These are phyloP conservation scores for Leishmania mexicana DNA, from an alignment of 208 protist genomes.

Conservation along the genomic window DNA sequence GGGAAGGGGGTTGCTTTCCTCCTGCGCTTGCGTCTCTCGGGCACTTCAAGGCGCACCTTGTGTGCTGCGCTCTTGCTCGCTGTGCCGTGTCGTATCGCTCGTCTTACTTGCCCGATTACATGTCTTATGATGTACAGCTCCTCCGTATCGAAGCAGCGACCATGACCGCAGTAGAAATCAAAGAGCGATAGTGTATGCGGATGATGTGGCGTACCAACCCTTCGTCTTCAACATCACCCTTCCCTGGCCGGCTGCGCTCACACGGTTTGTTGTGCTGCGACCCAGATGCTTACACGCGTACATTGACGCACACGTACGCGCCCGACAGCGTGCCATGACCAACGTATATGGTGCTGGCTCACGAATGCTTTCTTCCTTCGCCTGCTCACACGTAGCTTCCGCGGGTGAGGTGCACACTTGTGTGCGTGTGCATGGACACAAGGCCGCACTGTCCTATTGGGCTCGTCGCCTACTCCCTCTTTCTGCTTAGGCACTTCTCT, in stretches of 20 bases:
- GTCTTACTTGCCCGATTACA: background rate
- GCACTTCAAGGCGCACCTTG: background rate
- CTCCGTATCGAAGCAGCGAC: background rate
- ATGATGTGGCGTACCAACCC: too few species aligned
- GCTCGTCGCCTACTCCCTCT: background rate
- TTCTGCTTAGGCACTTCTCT: background rate
- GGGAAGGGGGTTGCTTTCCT: background rate
- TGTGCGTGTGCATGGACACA: background rate
- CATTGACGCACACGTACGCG: background rate
- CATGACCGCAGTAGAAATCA: background rate
- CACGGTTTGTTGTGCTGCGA: background rate
- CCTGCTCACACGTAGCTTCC: background rate
- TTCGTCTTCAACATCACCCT: background rate
- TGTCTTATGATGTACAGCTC: constrained; percentile 4
- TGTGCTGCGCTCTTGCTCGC: background rate
- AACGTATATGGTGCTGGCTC: background rate
- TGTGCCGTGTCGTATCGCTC: background rate
- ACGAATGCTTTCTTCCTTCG: background rate
- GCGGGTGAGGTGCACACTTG: background rate
- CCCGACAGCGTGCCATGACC: background rate
- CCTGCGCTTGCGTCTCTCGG: background rate
- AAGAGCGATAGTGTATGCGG: background rate
- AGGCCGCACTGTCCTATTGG: background rate
- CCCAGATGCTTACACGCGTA: background rate
- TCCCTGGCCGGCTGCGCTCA: background rate